Evolutionary conservation across 306 rosid genomes (phyloP), one percentile per base, ranked within the genome.

Genomic region (Glycine latifolia): DNA sequence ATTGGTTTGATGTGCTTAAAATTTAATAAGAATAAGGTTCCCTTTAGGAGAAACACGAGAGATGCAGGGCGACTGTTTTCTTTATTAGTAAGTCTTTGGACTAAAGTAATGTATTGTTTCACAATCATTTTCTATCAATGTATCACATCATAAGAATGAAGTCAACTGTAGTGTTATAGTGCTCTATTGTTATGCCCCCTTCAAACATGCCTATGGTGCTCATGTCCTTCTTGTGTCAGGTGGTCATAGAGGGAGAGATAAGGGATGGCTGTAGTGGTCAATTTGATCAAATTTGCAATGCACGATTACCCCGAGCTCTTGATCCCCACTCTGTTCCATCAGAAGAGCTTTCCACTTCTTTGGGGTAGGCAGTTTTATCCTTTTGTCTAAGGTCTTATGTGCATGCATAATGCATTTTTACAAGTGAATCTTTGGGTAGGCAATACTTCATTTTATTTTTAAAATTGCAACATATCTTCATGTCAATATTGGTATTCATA

Each of bases 241-340:
- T 93, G 66, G 58, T 82, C 58, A 71, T 89, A 58, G 88, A 89
- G 58, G 94, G 90, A 43, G 94, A 91, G 83, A 89, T 79, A 54
- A 89, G 78, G 67, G 93, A 88, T 79, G 96, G 90, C 4, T 82
- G 87, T 26, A 60, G 82, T 74, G 94, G 88, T 75, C 94, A 88
- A 73, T 93, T 86, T 72, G 97, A 96, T 86, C 94, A 92, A 87
- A 93, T 96, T 67, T 96, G 98, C 86, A 93, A 93, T 93, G 90
- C 91, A 75, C 88, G 93, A 71, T 90, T 96, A 63, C 97, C 99
- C 75, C 87, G 93, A 88, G 94, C 94, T 63, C 94, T 96, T 52
- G 98, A 93, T 89, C 97, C 97, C 61, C 97, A 91, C 84, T 92
- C 99, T 74, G 96, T 93, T 89, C 88, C 94, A 60, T 87, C 97